Evolutionary conservation across 805 yeast genomes (phyloP), one percentile per base, ranked within the genome.

Genomic region (Tetrapisispora pingtungensis): DNA sequence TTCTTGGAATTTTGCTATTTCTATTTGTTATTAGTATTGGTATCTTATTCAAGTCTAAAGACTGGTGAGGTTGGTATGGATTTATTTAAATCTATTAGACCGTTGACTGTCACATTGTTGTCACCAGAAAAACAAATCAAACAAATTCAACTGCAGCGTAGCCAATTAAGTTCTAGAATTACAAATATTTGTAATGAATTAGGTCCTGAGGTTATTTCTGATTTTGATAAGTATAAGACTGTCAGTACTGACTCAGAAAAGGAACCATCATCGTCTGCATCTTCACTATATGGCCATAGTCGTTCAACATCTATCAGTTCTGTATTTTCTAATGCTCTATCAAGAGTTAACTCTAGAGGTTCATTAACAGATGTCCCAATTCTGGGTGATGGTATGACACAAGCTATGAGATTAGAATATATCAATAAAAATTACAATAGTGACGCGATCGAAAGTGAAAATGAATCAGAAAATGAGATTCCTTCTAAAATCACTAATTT

Each of bases 51-150:
- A 20, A 94, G 97, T 4, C 72, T 90, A 52, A 72, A 83, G 31
- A 78, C 89, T 33, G 97, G 97, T 43, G 98, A 90, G 61, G 80
- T 79, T 47, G 97, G 97, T 17, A 71, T 84, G 76, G 97, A 89
- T 62, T 69, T 84, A 41, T 74, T 83, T 60, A 86, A 87, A 59
- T 79, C 90, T 8, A 66, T 89, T 46, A 73, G 86, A 47, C 96
- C 97, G 1, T 65, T 89, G 32, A 78, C 66, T 35, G 57, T 62
- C 15, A 62, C 72, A 3, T 54, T 66, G 18, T 60, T 68, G 34
- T 69, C 67, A 24, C 69, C 72, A n/a, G 57, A 60, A 32, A 65
- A 68, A 37, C 65, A 72, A 34, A 59, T 78, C 13, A 61, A 62
- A 33, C 61, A 80, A 46, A 66, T 93, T 50, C 79, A 84, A 53